Percentiles rank a stretch among this genome's conserved stretches.
These are phyloP conservation scores for Phyllosticta ampelicida DNA, from an alignment of 2,329 filamentous ascomycete species.

Conservation along the genomic window DNA sequence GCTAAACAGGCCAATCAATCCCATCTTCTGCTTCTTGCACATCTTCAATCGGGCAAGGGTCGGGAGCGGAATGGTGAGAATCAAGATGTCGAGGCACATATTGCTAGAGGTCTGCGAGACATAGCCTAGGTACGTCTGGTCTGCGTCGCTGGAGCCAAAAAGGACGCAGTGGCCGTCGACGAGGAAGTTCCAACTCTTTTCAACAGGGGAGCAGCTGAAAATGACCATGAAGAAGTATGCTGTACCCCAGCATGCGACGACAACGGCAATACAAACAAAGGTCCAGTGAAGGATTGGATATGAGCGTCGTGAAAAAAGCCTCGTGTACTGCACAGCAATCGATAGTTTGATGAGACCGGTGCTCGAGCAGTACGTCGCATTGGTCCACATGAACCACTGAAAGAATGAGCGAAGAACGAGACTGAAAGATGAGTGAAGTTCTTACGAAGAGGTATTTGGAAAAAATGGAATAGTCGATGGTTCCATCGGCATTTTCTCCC, in stretches of 20 bases:
- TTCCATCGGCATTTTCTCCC: neutral
- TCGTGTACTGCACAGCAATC: conserved; percentile 27
- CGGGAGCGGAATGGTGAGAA: conserved; percentile 22
- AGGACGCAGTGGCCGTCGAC: conserved; percentile 22
- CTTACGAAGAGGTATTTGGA: conserved; percentile 23
- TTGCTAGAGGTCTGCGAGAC: conserved; percentile 23
- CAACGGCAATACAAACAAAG: conserved; percentile 16
- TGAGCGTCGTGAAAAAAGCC: conserved; percentile 19
- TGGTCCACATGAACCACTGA: conserved; percentile 23
- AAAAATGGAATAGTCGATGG: conserved; percentile 12
- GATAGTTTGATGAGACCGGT: conserved; percentile 27
- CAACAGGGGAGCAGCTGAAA: conserved; percentile 22
- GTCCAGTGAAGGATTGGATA: conserved; percentile 14
- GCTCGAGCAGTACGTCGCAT: conserved; percentile 21
- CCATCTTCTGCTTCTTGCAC: conserved; percentile 20
- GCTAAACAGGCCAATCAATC: conserved; percentile 18
- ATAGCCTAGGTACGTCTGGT: conserved; percentile 21
- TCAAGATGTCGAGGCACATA: conserved; percentile 23
- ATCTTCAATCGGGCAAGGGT: conserved; percentile 22
- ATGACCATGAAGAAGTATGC: conserved; percentile 21
- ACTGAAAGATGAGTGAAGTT: neutral
- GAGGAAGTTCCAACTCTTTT: conserved; percentile 21
- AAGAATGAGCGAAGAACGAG: neutral
- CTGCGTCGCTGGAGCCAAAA: conserved; percentile 24
- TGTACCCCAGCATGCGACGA: conserved; percentile 21